Percentiles rank a stretch among this genome's conserved stretches.
Evolutionary conservation across 495 filamentous ascomycete genomes (phyloP).

Genomic region (Aspergillus ellipticus): DNA sequence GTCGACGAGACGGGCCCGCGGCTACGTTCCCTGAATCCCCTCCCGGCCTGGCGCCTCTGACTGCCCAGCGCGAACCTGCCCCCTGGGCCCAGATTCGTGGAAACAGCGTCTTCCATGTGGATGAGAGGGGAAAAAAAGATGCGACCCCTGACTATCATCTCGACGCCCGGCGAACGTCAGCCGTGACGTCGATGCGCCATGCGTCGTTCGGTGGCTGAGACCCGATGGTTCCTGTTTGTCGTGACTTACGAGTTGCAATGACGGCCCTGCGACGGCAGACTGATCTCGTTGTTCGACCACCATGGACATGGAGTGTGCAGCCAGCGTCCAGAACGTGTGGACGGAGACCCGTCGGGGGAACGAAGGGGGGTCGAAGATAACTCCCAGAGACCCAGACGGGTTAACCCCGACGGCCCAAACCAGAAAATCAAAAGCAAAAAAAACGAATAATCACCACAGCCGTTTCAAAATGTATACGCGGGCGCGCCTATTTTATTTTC

Average conservation of each 20-base stretch:
- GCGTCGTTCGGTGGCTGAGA: not conserved
- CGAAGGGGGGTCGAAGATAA: not conserved
- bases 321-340: conserved; percentile 6
- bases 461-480: not conserved
- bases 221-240: not conserved
- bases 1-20: not conserved
- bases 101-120: not conserved
- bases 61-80: not conserved
- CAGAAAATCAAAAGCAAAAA: not conserved
- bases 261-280: too few relatives aligned
- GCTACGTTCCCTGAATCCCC: not conserved
- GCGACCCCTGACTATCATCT: conserved; percentile 12
- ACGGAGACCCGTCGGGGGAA: conserved; percentile 1
- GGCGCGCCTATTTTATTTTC: not conserved
- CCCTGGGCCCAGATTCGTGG: not conserved
- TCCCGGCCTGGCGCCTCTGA: not conserved
- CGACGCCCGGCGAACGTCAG: conserved; percentile 4
- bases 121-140: not conserved
- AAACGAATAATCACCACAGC: not conserved
- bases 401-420: not conserved
- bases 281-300: too few relatives aligned
- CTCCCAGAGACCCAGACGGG: not conserved
- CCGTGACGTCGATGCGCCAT: conserved; percentile 8
- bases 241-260: not conserved
- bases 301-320: too few relatives aligned